These are phyloP conservation scores for Corylus heterophylla DNA, from an alignment of 306 rosid genomes.

Conservation along the genomic window DNA sequence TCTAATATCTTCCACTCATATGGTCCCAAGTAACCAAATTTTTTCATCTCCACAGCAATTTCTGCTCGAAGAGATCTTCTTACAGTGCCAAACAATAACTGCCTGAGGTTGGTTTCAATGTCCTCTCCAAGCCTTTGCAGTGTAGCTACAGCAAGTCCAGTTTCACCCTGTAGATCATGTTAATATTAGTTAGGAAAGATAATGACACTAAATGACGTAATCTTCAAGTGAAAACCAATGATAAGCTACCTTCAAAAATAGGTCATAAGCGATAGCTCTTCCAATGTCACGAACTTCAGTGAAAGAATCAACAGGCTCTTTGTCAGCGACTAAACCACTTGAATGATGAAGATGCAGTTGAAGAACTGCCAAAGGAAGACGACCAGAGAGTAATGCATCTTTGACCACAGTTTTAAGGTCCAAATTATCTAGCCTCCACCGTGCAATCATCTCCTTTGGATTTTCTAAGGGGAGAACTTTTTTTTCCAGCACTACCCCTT, in stretches of 20 bases:
- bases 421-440: slow-evolving; percentile 88
- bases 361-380: slow-evolving; percentile 97
- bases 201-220: slow-evolving; percentile 15
- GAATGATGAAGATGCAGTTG: slow-evolving; percentile 83
- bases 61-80: slow-evolving; percentile 76
- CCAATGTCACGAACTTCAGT: slow-evolving; percentile 95
- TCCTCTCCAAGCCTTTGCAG: slow-evolving; percentile 95
- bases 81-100: slow-evolving; percentile 84
- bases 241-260: slow-evolving; percentile 81
- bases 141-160: slow-evolving; percentile 86
- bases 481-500: slow-evolving; percentile 42
- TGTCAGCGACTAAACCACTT: slow-evolving; percentile 58
- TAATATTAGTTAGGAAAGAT: not conserved
- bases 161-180: slow-evolving; percentile 78
- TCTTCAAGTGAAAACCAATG: slow-evolving; percentile 29
- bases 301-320: slow-evolving; percentile 75
- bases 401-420: slow-evolving; percentile 83
- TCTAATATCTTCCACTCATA: slow-evolving; percentile 85
- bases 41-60: slow-evolving; percentile 79
- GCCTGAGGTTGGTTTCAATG: slow-evolving; percentile 81
- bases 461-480: slow-evolving; percentile 68
- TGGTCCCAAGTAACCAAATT: slow-evolving; percentile 80
- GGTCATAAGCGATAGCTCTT: slow-evolving; percentile 91
- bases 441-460: slow-evolving; percentile 91
- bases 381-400: slow-evolving; percentile 93